Conservation (phyloP, 2,329 filamentous ascomycete species). For the Fusarium luffae region DNA sequence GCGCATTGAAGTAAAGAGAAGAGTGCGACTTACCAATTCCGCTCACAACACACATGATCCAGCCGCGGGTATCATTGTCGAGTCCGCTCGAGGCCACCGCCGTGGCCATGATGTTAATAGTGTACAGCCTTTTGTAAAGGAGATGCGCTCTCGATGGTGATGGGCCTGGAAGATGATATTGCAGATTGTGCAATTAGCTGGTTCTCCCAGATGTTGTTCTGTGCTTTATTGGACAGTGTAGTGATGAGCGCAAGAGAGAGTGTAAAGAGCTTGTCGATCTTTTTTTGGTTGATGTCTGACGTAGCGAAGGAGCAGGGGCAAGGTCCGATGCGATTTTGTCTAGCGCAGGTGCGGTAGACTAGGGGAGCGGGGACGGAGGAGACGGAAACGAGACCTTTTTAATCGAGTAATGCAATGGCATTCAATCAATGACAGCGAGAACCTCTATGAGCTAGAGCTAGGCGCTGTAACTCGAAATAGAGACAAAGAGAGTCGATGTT, state of each 20-base stretch:
- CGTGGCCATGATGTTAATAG: constrained; percentile 50
- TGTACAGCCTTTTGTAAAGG: constrained; percentile 13
- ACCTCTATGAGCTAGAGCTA: background rate
- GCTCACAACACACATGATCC: constrained; percentile 91
- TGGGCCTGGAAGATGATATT: background rate
- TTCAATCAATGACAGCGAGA: constrained; percentile 6
- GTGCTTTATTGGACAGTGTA: background rate
- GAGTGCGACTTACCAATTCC: constrained; percentile 66
- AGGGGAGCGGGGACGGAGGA: constrained; percentile 19
- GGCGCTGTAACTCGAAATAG: background rate
- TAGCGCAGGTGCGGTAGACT: constrained; percentile 18
- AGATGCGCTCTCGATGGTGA: background rate
- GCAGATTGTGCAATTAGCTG: too few species aligned
- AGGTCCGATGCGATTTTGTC: constrained; percentile 20
- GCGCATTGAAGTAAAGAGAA: background rate
- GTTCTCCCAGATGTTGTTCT: background rate
- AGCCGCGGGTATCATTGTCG: constrained; percentile 88
- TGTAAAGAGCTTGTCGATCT: constrained; percentile 29
- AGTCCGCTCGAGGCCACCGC: constrained; percentile 53
- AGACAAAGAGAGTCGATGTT: background rate
- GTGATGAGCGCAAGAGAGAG: constrained; percentile 5
- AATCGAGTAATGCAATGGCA: constrained; percentile 2
- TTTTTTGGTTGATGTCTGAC: constrained; percentile 36
- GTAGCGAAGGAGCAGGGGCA: constrained; percentile 36
- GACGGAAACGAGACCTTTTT: constrained; percentile 4